Evolutionary conservation across 257 asterid species (phyloP).

Genomic region (Capsicum rhomboideum): DNA sequence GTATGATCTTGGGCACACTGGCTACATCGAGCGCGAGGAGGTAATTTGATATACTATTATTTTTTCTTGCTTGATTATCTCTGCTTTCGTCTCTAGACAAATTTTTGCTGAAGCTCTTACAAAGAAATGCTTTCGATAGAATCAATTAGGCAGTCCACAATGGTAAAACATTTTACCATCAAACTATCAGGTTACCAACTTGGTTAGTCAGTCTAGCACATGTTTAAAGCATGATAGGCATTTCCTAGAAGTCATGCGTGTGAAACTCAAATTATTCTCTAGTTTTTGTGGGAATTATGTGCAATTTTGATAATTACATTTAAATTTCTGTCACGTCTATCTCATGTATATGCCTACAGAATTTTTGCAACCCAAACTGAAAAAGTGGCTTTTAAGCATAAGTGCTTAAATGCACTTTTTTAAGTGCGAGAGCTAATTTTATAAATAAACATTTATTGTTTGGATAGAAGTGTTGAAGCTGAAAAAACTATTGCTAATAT

Average conservation of each 20-base stretch:
- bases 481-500: too few species aligned
- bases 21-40: constrained; percentile 25
- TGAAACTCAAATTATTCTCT: background rate
- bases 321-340: background rate
- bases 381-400: too few species aligned
- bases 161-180: background rate
- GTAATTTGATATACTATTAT: background rate
- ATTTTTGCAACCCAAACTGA: too few species aligned
- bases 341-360: background rate
- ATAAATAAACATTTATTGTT: too few species aligned
- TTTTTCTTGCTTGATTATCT: background rate
- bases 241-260: background rate
- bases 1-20: constrained; percentile 21
- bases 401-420: too few species aligned
- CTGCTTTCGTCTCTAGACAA: background rate
- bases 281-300: background rate
- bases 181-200: background rate
- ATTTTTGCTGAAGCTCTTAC: background rate
- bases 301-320: background rate
- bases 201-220: background rate
- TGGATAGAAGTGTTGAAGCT: too few species aligned
- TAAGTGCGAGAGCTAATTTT: too few species aligned
- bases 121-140: background rate
- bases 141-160: background rate
- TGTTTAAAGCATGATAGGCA: background rate